phyloP scores from a whole-genome alignment of 257 asterid genomes.

The Solanum acaule region DNA sequence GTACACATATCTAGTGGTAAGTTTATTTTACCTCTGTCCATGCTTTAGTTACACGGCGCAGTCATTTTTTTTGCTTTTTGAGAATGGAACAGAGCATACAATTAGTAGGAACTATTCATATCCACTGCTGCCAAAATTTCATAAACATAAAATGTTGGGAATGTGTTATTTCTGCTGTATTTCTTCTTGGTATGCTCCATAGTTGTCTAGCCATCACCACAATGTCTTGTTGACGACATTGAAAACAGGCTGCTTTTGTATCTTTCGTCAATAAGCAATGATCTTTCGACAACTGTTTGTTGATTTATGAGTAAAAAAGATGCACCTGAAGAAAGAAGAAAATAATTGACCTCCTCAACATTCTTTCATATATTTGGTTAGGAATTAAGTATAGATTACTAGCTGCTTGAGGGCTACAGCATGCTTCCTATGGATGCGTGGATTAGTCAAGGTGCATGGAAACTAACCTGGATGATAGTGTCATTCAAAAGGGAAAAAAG shows the following conservation, averaged over 20 bases:
- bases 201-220: neutral
- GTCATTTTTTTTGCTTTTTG: neutral
- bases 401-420: neutral
- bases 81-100: neutral
- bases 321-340: neutral
- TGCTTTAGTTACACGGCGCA: neutral
- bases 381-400: neutral
- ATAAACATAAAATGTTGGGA: neutral
- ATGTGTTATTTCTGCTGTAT: neutral
- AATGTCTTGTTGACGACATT: neutral
- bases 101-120: neutral
- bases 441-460: neutral
- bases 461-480: neutral
- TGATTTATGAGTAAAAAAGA: neutral
- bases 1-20: conserved; percentile 84
- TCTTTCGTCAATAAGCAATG: neutral
- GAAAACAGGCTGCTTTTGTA: neutral
- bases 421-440: neutral
- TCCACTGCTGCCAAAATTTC: neutral
- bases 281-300: neutral
- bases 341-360: neutral
- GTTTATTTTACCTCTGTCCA: conserved; percentile 2
- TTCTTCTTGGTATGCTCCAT: neutral
- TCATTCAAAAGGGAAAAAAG: neutral
- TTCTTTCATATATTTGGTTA: neutral